phyloP scores from a whole-genome alignment of 1,284 basidiomycete genomes.

The Ustilago loliicola region DNA sequence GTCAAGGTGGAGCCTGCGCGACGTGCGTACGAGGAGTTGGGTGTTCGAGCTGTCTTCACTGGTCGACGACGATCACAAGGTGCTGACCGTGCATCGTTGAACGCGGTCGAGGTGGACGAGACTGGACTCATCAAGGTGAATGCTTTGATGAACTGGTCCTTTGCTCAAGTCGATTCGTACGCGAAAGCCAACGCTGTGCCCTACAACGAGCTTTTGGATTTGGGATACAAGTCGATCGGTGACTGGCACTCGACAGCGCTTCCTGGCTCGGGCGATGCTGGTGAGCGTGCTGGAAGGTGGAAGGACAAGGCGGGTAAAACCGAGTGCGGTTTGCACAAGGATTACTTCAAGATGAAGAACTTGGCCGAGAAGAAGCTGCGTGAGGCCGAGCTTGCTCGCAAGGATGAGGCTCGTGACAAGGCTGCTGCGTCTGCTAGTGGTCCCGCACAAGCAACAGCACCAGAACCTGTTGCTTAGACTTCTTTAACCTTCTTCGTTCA shows the following conservation, averaged over 20 bases:
- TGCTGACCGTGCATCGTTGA: constrained; percentile 83
- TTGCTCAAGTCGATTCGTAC: constrained; percentile 87
- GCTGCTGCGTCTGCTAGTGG: constrained; percentile 11
- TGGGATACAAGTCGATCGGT: constrained; percentile 94
- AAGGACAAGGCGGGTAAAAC: constrained; percentile 86
- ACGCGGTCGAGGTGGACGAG: constrained; percentile 90
- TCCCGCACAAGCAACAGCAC: not conserved
- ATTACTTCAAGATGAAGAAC: constrained; percentile 68
- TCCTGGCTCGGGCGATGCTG: constrained; percentile 72
- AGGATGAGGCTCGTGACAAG: constrained; percentile 55
- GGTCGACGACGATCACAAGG: constrained; percentile 93
- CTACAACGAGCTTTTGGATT: constrained; percentile 86
- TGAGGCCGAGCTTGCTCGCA: constrained; percentile 63
- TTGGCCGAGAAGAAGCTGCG: constrained; percentile 65
- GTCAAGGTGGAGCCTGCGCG: constrained; percentile 97
- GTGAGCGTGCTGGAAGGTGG: constrained; percentile 94
- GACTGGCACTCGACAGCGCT: constrained; percentile 94
- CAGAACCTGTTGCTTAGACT: not conserved
- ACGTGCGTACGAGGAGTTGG: constrained; percentile 84
- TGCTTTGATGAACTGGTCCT: constrained; percentile 91
- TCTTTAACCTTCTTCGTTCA: not conserved
- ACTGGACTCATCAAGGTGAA: constrained; percentile 95
- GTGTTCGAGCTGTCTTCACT: constrained; percentile 90
- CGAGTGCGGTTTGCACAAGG: constrained; percentile 89
- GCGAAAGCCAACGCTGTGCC: constrained; percentile 87